phyloP scores from a whole-genome alignment of 2,329 filamentous ascomycete genomes.

The Clarireedia homoeocarpa region DNA sequence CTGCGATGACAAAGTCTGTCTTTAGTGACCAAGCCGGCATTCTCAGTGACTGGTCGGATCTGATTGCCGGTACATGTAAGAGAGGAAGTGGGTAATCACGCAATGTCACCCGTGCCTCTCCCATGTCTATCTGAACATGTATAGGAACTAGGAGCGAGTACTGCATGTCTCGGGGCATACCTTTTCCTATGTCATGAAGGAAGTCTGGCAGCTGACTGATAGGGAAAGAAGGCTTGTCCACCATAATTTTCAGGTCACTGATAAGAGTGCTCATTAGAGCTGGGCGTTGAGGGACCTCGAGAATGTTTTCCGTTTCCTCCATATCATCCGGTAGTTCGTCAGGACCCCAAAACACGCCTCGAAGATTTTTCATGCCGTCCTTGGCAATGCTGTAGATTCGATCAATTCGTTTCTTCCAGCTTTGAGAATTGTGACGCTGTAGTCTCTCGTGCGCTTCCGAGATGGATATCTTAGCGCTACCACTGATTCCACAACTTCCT shows the following conservation, averaged over 20 bases:
- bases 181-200: constrained; percentile 86
- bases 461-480: constrained; percentile 62
- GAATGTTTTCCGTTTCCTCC: constrained; percentile 75
- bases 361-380: constrained; percentile 68
- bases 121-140: constrained; percentile 82
- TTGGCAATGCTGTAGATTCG: constrained; percentile 61
- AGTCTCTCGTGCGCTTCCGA: constrained; percentile 70
- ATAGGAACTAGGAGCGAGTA: constrained; percentile 87
- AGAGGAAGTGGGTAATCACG: constrained; percentile 92
- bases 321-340: constrained; percentile 75
- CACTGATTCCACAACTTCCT: constrained; percentile 62
- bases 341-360: constrained; percentile 71
- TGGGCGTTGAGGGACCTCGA: constrained; percentile 78
- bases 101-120: constrained; percentile 77
- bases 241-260: constrained; percentile 72
- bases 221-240: constrained; percentile 92
- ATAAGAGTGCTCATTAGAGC: constrained; percentile 74
- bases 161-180: constrained; percentile 85
- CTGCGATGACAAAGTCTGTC: constrained; percentile 90
- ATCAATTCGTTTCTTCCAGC: constrained; percentile 90
- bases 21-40: constrained; percentile 75
- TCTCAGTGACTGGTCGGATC: constrained; percentile 69
- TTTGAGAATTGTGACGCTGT: constrained; percentile 73
- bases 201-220: constrained; percentile 75
- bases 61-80: constrained; percentile 79